phyloP scores from a whole-genome alignment of 345 rosid genomes.

The Euclidium syriacum region DNA sequence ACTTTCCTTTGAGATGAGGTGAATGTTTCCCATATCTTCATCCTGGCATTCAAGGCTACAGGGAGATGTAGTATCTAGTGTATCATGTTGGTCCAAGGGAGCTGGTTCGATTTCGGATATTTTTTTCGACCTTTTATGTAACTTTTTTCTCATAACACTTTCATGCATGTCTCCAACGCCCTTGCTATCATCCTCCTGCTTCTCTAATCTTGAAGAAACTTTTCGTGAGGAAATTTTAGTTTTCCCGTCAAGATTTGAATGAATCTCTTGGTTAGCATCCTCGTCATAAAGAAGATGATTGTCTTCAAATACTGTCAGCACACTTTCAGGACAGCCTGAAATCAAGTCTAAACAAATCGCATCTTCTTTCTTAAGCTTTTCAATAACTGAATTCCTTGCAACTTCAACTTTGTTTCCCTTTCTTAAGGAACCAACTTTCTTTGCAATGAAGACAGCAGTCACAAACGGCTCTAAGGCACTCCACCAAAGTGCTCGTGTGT shows the following conservation, averaged over 20 bases:
- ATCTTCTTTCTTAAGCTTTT: conserved; percentile 30
- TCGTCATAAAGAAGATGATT: conserved; percentile 35
- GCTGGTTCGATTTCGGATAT: conserved; percentile 53
- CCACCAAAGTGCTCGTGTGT: conserved; percentile 61
- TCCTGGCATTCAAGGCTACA: conserved; percentile 28
- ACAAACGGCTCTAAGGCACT: conserved; percentile 84
- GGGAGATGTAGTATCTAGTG: conserved; percentile 20
- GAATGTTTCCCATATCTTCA: conserved; percentile 20
- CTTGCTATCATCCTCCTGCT: conserved; percentile 32
- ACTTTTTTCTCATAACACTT: conserved; percentile 43
- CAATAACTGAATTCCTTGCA: conserved; percentile 34
- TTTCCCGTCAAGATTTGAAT: conserved; percentile 19
- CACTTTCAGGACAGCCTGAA: conserved; percentile 36
- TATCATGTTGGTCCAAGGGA: conserved; percentile 31
- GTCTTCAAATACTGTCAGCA: conserved; percentile 36
- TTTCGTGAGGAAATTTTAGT: conserved; percentile 19
- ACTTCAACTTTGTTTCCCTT: conserved; percentile 67
- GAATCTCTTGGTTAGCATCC: conserved; percentile 29
- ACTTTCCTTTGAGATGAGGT: conserved; percentile 31
- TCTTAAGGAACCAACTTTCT: conserved; percentile 70
- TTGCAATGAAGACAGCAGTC: conserved; percentile 59
- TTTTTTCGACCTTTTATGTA: conserved; percentile 60
- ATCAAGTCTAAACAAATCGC: conserved; percentile 12
- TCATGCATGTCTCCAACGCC: conserved; percentile 35
- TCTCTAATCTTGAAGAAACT: conserved; percentile 33